Evolutionary conservation across 495 filamentous ascomycete genomes (phyloP).

Genomic region (Hyaloscypha finlandica): DNA sequence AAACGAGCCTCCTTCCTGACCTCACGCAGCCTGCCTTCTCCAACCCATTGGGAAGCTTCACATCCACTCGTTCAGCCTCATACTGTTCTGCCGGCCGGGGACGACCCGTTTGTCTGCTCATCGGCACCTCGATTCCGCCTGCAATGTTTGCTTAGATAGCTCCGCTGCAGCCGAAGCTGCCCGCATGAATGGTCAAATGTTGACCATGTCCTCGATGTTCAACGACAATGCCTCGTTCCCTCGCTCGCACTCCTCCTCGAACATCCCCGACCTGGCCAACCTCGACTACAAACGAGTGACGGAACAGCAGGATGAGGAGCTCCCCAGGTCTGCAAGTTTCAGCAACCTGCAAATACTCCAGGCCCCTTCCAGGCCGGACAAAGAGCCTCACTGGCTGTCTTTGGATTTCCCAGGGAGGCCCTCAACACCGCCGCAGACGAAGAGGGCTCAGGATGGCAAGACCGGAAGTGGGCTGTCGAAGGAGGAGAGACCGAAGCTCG

Average conservation of each 20-base stretch:
- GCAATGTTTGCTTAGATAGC: slow-evolving; percentile 27
- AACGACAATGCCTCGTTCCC: slow-evolving; percentile 26
- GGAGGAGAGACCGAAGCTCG: slow-evolving; percentile 28
- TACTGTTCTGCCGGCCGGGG: slow-evolving; percentile 20
- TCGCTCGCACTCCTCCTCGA: slow-evolving; percentile 34
- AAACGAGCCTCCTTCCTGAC: slow-evolving; percentile 4
- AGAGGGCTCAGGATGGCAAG: slow-evolving; percentile 16
- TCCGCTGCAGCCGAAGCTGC: slow-evolving; percentile 22
- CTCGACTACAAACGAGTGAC: slow-evolving; percentile 27
- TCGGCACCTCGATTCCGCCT: background rate
- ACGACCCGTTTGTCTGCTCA: background rate
- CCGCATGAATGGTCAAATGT: slow-evolving; percentile 31
- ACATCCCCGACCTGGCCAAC: slow-evolving; percentile 26
- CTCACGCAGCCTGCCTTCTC: background rate
- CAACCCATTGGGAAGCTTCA: slow-evolving; percentile 1
- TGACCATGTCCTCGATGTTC: slow-evolving; percentile 31
- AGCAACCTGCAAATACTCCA: slow-evolving; percentile 25
- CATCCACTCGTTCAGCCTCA: slow-evolving; percentile 8
- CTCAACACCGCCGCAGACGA: slow-evolving; percentile 3
- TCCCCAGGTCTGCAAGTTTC: slow-evolving; percentile 36
- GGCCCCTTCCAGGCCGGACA: slow-evolving; percentile 7
- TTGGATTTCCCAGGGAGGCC: slow-evolving; percentile 12
- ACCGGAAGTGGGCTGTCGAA: slow-evolving; percentile 15
- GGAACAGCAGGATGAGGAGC: slow-evolving; percentile 14
- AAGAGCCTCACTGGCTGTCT: slow-evolving; percentile 15